phyloP scores from a whole-genome alignment of 257 asterid genomes.

The Jaltomata sinuosa region DNA sequence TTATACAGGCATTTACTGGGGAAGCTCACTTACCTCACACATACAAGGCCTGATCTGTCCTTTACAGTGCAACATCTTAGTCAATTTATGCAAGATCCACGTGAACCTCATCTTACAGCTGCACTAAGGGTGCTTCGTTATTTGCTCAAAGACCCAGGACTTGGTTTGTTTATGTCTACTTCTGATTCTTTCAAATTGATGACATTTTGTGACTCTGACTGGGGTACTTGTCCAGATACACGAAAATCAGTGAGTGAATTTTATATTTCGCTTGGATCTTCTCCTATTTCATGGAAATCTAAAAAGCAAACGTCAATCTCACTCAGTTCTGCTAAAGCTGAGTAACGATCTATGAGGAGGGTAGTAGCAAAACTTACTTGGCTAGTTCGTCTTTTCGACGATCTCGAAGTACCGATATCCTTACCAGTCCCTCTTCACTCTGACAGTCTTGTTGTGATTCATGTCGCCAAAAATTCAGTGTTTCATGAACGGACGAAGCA shows the following conservation, averaged over 20 bases:
- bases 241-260: not conserved
- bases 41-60: not conserved
- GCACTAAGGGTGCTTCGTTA: not conserved
- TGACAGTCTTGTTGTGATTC: too few species aligned
- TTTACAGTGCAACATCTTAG: not conserved
- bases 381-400: not conserved
- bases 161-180: not conserved
- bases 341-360: too few species aligned
- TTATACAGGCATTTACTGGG: not conserved
- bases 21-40: not conserved
- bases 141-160: not conserved
- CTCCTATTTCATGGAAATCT: not conserved
- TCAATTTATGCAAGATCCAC: not conserved
- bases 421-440: too few species aligned
- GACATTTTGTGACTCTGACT: not conserved
- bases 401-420: too few species aligned
- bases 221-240: not conserved
- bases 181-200: not conserved
- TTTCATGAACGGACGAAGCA: too few species aligned
- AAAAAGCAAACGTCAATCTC: not conserved
- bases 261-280: not conserved
- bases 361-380: too few species aligned
- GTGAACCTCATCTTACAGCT: not conserved
- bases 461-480: too few species aligned
- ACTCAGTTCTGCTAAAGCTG: too few species aligned